Percentiles rank a stretch among this genome's conserved stretches.
phyloP scores from a whole-genome alignment of 768 basidiomycete species.

The Flagelloscypha sp. region DNA sequence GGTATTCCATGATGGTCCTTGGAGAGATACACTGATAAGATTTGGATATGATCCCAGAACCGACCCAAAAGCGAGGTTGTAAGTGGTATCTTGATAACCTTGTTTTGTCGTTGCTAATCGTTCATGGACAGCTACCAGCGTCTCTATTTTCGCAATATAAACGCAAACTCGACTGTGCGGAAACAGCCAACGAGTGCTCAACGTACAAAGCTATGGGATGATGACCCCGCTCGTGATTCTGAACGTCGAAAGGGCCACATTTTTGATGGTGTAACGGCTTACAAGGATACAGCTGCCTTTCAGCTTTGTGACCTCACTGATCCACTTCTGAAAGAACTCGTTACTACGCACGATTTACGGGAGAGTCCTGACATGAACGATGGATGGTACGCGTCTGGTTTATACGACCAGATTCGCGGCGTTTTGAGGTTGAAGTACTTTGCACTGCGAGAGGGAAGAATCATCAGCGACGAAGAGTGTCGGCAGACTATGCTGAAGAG shows the following conservation, averaged over 20 bases:
- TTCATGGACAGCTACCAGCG: constrained; percentile 68
- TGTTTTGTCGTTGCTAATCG: neutral
- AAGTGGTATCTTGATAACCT: constrained; percentile 19
- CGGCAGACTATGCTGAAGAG: constrained; percentile 48
- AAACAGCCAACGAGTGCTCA: too few relatives aligned
- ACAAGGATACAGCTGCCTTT: constrained; percentile 85
- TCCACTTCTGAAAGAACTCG: constrained; percentile 70
- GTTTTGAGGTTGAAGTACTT: constrained; percentile 84
- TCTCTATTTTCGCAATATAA: constrained; percentile 82
- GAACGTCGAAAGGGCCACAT: constrained; percentile 48
- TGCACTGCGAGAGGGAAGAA: constrained; percentile 62
- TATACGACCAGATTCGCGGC: constrained; percentile 76
- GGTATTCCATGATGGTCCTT: constrained; percentile 90
- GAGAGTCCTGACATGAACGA: constrained; percentile 65
- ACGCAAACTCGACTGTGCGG: too few relatives aligned
- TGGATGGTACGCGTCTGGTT: constrained; percentile 79
- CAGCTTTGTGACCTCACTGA: constrained; percentile 92
- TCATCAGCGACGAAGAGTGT: constrained; percentile 69
- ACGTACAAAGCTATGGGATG: constrained; percentile 27
- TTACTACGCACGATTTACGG: constrained; percentile 58
- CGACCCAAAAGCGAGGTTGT: constrained; percentile 70
- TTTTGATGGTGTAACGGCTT: constrained; percentile 78
- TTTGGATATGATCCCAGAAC: constrained; percentile 87
- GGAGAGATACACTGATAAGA: constrained; percentile 80
- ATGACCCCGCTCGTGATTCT: neutral